Conservation (phyloP, 2,329 filamentous ascomycete species). For the Lizonia empirigonia region DNA sequence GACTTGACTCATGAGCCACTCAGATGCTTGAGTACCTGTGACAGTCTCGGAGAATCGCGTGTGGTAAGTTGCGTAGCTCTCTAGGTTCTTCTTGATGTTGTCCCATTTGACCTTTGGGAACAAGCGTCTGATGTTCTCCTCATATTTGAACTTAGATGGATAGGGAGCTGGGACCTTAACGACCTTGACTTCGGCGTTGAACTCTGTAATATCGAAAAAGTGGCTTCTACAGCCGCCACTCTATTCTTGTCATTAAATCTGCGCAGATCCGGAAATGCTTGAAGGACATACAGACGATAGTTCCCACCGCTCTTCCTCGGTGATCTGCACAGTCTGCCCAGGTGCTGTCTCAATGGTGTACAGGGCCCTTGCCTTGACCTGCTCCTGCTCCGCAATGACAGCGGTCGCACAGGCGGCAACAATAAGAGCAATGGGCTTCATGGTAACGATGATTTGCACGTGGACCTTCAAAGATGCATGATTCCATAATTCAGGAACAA, state of each 20-base stretch:
- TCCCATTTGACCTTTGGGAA: constrained; percentile 24
- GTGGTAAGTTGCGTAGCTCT: constrained; percentile 24
- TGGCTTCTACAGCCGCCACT: constrained; percentile 25
- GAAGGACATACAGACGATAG: constrained; percentile 66
- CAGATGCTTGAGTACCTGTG: constrained; percentile 74
- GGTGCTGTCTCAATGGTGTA: constrained; percentile 81
- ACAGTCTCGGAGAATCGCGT: constrained; percentile 26
- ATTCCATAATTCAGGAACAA: neutral
- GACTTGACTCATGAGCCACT: constrained; percentile 79
- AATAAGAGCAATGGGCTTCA: constrained; percentile 15
- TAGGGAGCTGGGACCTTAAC: constrained; percentile 21
- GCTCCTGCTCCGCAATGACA: constrained; percentile 17
- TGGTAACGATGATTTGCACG: neutral
- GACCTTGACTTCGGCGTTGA: constrained; percentile 19
- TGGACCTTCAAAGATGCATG: neutral
- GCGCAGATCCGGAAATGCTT: neutral
- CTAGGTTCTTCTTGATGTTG: constrained; percentile 25
- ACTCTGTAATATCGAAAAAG: constrained; percentile 31
- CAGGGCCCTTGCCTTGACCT: constrained; percentile 39
- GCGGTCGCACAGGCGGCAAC: constrained; percentile 19
- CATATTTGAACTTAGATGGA: constrained; percentile 21
- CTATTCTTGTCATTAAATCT: constrained; percentile 4
- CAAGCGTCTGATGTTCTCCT: constrained; percentile 17
- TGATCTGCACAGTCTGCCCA: constrained; percentile 80
- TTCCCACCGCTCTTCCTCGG: constrained; percentile 90